Base-by-base conservation (phyloP, 2,329 filamentous ascomycete species). In the Chaetothyriales sp. region DNA sequence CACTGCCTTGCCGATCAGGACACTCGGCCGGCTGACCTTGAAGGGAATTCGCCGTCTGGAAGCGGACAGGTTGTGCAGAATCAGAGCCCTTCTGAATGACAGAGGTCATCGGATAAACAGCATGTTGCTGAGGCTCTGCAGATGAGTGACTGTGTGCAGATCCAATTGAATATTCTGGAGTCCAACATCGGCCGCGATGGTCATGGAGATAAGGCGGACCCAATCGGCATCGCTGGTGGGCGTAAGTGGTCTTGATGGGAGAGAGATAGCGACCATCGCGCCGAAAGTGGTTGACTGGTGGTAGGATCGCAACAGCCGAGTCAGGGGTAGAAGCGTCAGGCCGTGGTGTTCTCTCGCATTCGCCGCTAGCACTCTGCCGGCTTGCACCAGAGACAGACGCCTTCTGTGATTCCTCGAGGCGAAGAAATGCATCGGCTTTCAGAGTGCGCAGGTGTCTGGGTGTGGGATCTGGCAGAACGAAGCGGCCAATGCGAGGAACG, bases 391-490 rank as follows among this genome's bases (percentile, higher is more conserved):
- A 39, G 15, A 39, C 15, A 10, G 32, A 15, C 32, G 12, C 4
- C 32, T 39, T 39, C 12, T 39, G 32, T 9, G 32, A 15, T 4
- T 39, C 15, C 10, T 39, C 10, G 15, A 39, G 32, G 32, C 32
- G 32, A 26, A 59, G 49, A 48, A 59, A 58, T 43, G 59, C 57
- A 19, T 47, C 50, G n/a, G 48, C 51, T 47, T 57, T 59, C 26
- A 57, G 43, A 18, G 44, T 49, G 5, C 57, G 57, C 43, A 59
- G 53, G 26, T 56, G 50, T n/a, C 42, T 53, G 18, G 48, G 47
- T 12, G 59, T 60, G 15, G 59, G 56, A 18, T 52, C 51, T 18
- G 47, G 55, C 32, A 61, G 49, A 43, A 60, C 44, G 36, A 54
- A 55, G 46, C 46, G 53, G 25, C 57, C 56, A 19, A 57, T 53